phyloP scores from a whole-genome alignment of 2,329 filamentous ascomycete species.

The Trichophyton simii region DNA sequence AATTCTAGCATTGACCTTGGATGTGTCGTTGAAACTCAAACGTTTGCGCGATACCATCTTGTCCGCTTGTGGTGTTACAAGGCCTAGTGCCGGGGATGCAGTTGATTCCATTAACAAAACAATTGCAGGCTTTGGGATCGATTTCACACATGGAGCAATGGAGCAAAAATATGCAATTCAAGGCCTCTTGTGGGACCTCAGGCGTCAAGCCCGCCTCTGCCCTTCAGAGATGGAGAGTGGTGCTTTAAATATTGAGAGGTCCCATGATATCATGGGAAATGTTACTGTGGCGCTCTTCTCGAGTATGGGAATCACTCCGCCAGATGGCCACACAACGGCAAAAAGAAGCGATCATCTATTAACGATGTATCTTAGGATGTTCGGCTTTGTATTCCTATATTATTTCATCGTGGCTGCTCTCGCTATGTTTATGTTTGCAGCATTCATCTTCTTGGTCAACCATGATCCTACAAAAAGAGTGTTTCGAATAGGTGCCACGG shows the following conservation, averaged over 20 bases:
- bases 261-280: constrained; percentile 27
- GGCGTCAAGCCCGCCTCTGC: constrained; percentile 21
- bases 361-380: constrained; percentile 26
- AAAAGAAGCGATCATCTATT: constrained; percentile 23
- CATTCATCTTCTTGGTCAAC: constrained; percentile 21
- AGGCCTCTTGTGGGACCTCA: constrained; percentile 21
- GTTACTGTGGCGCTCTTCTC: constrained; percentile 31
- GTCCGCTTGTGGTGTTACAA: constrained; percentile 29
- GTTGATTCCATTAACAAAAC: constrained; percentile 26
- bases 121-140: constrained; percentile 30
- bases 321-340: constrained; percentile 19
- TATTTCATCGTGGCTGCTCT: constrained; percentile 28
- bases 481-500: constrained; percentile 18
- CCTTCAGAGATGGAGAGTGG: constrained; percentile 13
- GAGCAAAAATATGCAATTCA: constrained; percentile 24
- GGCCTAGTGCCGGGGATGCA: constrained; percentile 18
- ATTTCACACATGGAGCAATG: constrained; percentile 24
- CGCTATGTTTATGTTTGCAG: constrained; percentile 26
- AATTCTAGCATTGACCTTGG: constrained; percentile 39
- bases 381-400: constrained; percentile 31
- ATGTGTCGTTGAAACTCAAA: constrained; percentile 29
- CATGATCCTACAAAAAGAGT: constrained; percentile 18
- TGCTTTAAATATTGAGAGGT: constrained; percentile 18
- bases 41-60: constrained; percentile 30
- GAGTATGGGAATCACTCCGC: constrained; percentile 28